Conservation (phyloP, 1,139 yeast genomes). For the Pneumocystis murina region DNA sequence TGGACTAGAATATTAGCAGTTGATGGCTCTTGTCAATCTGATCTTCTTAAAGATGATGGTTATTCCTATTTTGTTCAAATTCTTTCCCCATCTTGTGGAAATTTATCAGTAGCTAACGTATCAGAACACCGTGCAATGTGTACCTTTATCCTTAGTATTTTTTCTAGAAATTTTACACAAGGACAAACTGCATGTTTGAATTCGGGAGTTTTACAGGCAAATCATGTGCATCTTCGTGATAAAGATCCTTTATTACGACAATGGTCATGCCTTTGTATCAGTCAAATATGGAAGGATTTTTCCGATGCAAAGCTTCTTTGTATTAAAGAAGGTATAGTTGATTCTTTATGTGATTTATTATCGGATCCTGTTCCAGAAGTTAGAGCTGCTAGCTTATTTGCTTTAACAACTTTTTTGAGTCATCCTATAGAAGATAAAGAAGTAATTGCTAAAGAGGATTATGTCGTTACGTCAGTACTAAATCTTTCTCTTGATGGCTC, state of each 20-base stretch:
- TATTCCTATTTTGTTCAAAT: conserved; percentile 75
- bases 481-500: conserved; percentile 68
- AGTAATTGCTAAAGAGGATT: conserved; percentile 25
- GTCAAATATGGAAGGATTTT: conserved; percentile 61
- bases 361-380: conserved; percentile 93
- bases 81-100: conserved; percentile 35
- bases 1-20: conserved; percentile 98
- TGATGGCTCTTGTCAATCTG: conserved; percentile 82
- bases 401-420: conserved; percentile 51
- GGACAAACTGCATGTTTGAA: conserved; percentile 75
- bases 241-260: conserved; percentile 81
- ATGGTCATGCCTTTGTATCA: conserved; percentile 72
- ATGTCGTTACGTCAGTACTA: conserved; percentile 32
- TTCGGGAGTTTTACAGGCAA: conserved; percentile 52
- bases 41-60: conserved; percentile 79
- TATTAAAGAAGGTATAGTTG: conserved; percentile 49
- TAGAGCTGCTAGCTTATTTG: conserved; percentile 65
- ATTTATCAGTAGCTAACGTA: conserved; percentile 24
- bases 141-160: conserved; percentile 72
- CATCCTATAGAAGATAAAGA: conserved; percentile 28
- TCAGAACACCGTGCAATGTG: conserved; percentile 90
- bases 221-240: conserved; percentile 49
- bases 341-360: conserved; percentile 40
- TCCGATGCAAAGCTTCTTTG: conserved; percentile 65
- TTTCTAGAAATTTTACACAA: conserved; percentile 60